Conservation (phyloP, 345 rosid species). For the Hibiscus trionum region DNA sequence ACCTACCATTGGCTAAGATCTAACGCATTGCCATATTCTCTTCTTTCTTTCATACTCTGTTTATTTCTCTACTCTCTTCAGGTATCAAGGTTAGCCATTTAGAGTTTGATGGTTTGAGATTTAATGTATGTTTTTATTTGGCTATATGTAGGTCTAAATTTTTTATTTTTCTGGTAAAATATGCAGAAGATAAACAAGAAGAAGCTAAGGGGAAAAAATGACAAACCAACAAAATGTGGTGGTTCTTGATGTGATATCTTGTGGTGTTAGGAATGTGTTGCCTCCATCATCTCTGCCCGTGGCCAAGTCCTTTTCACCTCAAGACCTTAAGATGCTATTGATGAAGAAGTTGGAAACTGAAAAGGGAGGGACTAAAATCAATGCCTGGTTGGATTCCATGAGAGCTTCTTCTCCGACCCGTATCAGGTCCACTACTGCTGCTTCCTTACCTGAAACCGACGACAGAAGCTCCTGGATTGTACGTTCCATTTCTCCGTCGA, state of each 20-base stretch:
- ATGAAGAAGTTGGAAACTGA: slow-evolving; percentile 39
- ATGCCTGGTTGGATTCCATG: slow-evolving; percentile 75
- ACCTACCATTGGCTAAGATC: background rate
- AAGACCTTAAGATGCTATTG: slow-evolving; percentile 31
- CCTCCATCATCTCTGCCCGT: slow-evolving; percentile 30
- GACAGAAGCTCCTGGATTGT: slow-evolving; percentile 55
- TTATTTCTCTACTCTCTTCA: slow-evolving; percentile 4
- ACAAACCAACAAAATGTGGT: slow-evolving; percentile 69
- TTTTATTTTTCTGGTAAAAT: background rate
- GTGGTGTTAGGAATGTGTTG: slow-evolving; percentile 32
- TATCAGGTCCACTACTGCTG: slow-evolving; percentile 31
- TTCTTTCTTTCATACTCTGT: slow-evolving; percentile 21
- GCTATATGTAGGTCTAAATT: background rate
- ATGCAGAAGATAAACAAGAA: background rate
- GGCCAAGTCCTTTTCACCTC: slow-evolving; percentile 21
- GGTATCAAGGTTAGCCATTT: background rate
- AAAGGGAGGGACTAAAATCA: slow-evolving; percentile 31
- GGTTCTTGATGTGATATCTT: slow-evolving; percentile 39
- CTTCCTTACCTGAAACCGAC: slow-evolving; percentile 23
- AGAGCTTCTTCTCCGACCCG: slow-evolving; percentile 88
- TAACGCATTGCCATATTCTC: slow-evolving; percentile 11
- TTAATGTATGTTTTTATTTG: background rate
- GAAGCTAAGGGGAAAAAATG: slow-evolving; percentile 21
- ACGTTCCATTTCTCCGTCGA: slow-evolving; percentile 18
- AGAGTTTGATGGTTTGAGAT: background rate